Base-by-base conservation (phyloP, 805 yeast genomes). In the Allodekkera sacchari region DNA sequence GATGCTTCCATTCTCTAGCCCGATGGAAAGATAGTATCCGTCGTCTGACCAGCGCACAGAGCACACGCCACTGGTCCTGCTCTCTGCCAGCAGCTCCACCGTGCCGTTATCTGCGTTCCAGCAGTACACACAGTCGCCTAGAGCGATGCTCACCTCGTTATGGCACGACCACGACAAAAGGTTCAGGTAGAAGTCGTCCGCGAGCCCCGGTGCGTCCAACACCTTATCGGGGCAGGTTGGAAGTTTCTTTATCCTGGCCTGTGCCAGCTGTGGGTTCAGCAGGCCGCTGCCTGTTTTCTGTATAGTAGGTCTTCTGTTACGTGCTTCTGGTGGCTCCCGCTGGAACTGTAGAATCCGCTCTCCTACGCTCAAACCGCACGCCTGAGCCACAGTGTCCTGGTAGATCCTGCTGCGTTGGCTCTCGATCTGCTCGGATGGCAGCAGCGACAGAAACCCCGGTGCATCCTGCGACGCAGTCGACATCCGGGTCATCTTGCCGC, bases 131-230 rank as follows among this genome's bases (percentile, higher is more conserved):
- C 81, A 66, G 35, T 73, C 75, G 34, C 81, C 94, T 31, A 92
- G 63, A 1, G 95, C 98, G 49, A 92, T 82, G 1, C 95, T 96
- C 20, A 92, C 63, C 27, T 78, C 63, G 53, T 89, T 85, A 19
- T 77, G 74, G 41, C 63, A 61, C 6, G 96, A 87, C 97, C 98
- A 92, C 38, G 87, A 75, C 32, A 92, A 55, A 25, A 89, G 63
- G 50, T 87, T 87, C 33, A 87, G 66, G 53, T 89, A 92, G 55
- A 87, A 92, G 59, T 92, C 98, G 55, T 92, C 95, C 15, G 80
- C 69, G 36, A 88, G 68, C 0, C 95, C 96, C 1, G 98, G 98
- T 0, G 97, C 98, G 59, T 92, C 98, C 25, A 92, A 64, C 1
- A 92, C 94, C 41, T 95, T 71, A 42, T 84, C 95, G 1, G 98